phyloP scores from a whole-genome alignment of 2,329 filamentous ascomycete species.

The Penicillium sp. region DNA sequence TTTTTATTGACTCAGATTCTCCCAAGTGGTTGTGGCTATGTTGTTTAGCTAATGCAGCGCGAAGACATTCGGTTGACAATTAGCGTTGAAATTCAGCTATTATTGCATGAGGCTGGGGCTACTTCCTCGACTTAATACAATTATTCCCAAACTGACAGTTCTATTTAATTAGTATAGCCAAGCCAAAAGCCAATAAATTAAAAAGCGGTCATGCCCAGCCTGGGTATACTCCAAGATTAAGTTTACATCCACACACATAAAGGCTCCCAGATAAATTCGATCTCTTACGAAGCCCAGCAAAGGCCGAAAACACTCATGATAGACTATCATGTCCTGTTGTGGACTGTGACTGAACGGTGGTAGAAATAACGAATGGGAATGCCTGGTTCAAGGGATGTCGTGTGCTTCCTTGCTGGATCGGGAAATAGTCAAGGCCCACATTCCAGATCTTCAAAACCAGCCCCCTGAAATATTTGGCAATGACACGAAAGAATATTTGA shows the following conservation, averaged over 20 bases:
- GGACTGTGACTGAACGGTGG: neutral
- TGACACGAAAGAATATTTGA: too few species aligned
- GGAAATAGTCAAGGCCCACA: neutral
- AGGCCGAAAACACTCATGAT: neutral
- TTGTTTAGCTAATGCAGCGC: neutral
- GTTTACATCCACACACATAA: too few species aligned
- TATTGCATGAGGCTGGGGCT: too few species aligned
- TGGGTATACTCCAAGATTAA: too few species aligned
- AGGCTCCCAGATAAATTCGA: neutral
- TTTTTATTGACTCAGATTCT: neutral
- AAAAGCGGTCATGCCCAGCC: too few species aligned
- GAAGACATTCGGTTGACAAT: neutral
- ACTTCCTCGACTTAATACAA: too few species aligned
- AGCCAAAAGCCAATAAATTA: too few species aligned
- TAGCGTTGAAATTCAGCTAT: neutral
- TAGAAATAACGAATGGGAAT: neutral
- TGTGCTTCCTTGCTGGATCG: slow-evolving; percentile 11
- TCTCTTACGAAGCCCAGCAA: neutral
- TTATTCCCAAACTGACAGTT: too few species aligned
- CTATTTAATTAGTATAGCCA: too few species aligned
- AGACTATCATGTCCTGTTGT: neutral
- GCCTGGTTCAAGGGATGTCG: slow-evolving; percentile 4
- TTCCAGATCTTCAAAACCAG: neutral
- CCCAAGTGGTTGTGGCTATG: neutral
- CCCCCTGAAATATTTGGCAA: neutral